Percentiles rank a stretch among this genome's conserved stretches.
Evolutionary conservation across 2,329 filamentous ascomycete species (phyloP).

Genomic region (Ophioceras dolichostomum): DNA sequence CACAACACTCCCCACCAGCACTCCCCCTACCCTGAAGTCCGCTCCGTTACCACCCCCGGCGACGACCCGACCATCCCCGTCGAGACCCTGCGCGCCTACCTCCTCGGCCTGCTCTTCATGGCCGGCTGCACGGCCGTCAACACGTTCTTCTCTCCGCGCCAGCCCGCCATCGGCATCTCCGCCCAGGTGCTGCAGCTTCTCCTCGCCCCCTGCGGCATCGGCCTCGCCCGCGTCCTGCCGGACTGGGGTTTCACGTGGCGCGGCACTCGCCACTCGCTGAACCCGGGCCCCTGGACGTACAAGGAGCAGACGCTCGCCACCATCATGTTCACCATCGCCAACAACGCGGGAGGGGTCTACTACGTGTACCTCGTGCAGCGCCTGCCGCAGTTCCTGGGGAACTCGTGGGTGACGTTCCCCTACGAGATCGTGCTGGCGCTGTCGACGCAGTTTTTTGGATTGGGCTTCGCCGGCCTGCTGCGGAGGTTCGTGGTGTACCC

Average conservation of each 20-base stretch:
- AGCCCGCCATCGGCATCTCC: slow-evolving; percentile 40
- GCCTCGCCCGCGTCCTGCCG: slow-evolving; percentile 28
- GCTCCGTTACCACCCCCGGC: slow-evolving; percentile 42
- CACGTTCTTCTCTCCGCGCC: slow-evolving; percentile 45
- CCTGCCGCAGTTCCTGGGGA: slow-evolving; percentile 24
- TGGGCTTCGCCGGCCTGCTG: slow-evolving; percentile 26
- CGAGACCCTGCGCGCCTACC: slow-evolving; percentile 42
- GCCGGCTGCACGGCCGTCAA: slow-evolving; percentile 37
- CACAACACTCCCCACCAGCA: slow-evolving; percentile 39
- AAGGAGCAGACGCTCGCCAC: slow-evolving; percentile 30
- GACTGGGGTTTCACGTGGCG: slow-evolving; percentile 29
- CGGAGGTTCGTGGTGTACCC: slow-evolving; percentile 26
- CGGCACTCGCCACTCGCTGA: slow-evolving; percentile 23
- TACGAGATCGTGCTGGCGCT: slow-evolving; percentile 27
- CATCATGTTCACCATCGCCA: slow-evolving; percentile 25
- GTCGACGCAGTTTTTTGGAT: slow-evolving; percentile 28
- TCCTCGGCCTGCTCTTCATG: slow-evolving; percentile 39
- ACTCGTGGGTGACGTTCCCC: slow-evolving; percentile 24
- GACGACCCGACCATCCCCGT: slow-evolving; percentile 36
- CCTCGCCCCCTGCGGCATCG: slow-evolving; percentile 31
- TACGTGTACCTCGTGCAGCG: slow-evolving; percentile 22
- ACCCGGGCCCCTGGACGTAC: slow-evolving; percentile 27
- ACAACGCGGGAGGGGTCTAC: slow-evolving; percentile 20
- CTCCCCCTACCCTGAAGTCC: slow-evolving; percentile 44
- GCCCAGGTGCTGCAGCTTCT: slow-evolving; percentile 36